phyloP scores from a whole-genome alignment of 2,329 filamentous ascomycete genomes.

The Hypoxylon sp. region DNA sequence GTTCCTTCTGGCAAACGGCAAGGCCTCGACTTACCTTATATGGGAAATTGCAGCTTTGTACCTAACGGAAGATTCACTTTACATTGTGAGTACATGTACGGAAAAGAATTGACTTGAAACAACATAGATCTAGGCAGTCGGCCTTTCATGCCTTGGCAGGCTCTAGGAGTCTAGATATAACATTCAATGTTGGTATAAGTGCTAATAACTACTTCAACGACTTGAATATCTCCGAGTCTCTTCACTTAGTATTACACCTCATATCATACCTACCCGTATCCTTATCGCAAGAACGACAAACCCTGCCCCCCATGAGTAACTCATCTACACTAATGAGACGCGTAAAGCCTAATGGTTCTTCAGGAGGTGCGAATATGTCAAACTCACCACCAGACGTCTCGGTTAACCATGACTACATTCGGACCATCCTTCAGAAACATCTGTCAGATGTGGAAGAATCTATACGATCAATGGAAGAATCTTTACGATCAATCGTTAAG shows the following conservation, averaged over 20 bases:
- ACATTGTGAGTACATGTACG: background rate
- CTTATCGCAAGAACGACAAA: background rate
- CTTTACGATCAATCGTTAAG: background rate
- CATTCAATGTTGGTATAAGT: background rate
- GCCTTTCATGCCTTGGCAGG: background rate
- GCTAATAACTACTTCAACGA: background rate
- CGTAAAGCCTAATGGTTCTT: background rate
- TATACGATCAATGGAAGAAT: background rate
- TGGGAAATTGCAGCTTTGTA: background rate
- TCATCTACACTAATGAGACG: background rate
- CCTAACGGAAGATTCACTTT: background rate
- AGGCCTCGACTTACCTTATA: background rate
- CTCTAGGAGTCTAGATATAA: background rate
- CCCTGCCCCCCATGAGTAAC: background rate
- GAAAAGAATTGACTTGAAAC: background rate
- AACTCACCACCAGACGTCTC: background rate
- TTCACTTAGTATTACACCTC: background rate
- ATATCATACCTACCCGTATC: background rate
- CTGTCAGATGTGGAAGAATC: background rate
- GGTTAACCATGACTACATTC: background rate
- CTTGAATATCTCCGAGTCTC: background rate
- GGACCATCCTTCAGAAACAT: background rate
- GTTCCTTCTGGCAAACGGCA: background rate
- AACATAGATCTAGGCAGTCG: background rate
- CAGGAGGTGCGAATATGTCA: background rate